These are phyloP conservation scores for Globisporangium splendens DNA, from an alignment of 352 stramenopile genomes.

Conservation along the genomic window DNA sequence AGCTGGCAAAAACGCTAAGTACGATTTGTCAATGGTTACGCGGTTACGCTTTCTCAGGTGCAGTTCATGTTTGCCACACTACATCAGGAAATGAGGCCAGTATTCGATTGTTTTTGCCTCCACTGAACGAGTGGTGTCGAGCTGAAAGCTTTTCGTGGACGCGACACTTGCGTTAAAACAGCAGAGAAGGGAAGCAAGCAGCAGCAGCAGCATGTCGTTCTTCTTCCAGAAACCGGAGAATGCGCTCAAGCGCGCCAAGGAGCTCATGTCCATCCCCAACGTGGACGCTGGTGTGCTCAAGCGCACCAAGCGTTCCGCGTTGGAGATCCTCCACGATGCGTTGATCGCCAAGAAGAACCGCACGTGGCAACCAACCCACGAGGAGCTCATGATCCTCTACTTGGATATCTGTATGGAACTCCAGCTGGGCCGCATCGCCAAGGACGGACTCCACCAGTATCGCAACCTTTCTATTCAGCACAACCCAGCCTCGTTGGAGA, in stretches of 20 bases:
- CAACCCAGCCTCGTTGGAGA: constrained; percentile 94
- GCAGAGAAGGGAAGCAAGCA: not conserved
- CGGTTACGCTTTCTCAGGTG: too few species aligned
- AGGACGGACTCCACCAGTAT: constrained; percentile 99
- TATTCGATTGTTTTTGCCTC: too few species aligned
- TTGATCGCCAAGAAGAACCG: constrained; percentile 94
- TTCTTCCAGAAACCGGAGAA: constrained; percentile 92
- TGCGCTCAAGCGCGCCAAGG: constrained; percentile 87
- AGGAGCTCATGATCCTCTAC: constrained; percentile 97
- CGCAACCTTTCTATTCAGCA: constrained; percentile 93
- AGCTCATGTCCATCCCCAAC: constrained; percentile 79
- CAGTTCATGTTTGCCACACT: too few species aligned
- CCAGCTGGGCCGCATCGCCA: constrained; percentile 91
- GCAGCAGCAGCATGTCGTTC: constrained; percentile 77
- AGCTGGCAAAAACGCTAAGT: too few species aligned
- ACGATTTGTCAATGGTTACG: too few species aligned
- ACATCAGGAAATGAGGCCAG: too few species aligned
- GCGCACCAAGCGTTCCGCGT: constrained; percentile 74
- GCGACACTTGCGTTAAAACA: too few species aligned
- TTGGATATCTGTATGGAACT: constrained; percentile 96
- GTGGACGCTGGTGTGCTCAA: constrained; percentile 64
- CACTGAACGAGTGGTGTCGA: too few species aligned
- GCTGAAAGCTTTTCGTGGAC: too few species aligned
- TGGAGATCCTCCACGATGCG: constrained; percentile 92
- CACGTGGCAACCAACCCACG: constrained; percentile 96